Conservation (phyloP, 768 basidiomycete species). For the Tylopilus subfusipes region DNA sequence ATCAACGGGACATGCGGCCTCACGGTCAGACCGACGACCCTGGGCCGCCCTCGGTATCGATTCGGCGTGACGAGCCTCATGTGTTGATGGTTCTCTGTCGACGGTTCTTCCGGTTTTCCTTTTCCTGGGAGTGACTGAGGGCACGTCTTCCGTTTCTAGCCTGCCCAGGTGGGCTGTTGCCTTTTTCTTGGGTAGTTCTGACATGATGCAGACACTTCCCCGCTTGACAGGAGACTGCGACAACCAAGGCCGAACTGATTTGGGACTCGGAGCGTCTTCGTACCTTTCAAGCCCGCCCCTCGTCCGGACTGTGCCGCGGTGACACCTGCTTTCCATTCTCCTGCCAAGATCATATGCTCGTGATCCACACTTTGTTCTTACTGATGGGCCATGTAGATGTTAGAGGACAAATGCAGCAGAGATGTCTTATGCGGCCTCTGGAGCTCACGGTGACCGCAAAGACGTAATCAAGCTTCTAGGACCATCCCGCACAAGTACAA, state of each 20-base stretch:
- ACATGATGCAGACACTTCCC: constrained; percentile 21
- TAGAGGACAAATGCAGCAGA: not conserved
- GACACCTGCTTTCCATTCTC: not conserved
- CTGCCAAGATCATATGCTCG: not conserved
- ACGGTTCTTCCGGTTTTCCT: constrained; percentile 23
- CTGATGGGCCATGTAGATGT: not conserved
- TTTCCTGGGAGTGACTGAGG: constrained; percentile 21
- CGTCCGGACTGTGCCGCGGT: constrained; percentile 21
- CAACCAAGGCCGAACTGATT: constrained; percentile 22
- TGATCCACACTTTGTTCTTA: not conserved
- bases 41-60: constrained; percentile 17
- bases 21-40: constrained; percentile 30
- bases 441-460: not conserved
- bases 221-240: constrained; percentile 15
- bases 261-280: constrained; percentile 24
- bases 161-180: constrained; percentile 9
- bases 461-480: not conserved
- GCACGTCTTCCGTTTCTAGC: constrained; percentile 17
- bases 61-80: constrained; percentile 16
- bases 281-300: constrained; percentile 13
- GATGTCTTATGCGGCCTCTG: too few species aligned
- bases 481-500: not conserved
- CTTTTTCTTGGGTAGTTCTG: constrained; percentile 23
- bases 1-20: constrained; percentile 2
- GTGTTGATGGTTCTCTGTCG: constrained; percentile 11